Base-by-base conservation (phyloP, 805 yeast genomes). In the Hanseniaspora pseudoguilliermondii region DNA sequence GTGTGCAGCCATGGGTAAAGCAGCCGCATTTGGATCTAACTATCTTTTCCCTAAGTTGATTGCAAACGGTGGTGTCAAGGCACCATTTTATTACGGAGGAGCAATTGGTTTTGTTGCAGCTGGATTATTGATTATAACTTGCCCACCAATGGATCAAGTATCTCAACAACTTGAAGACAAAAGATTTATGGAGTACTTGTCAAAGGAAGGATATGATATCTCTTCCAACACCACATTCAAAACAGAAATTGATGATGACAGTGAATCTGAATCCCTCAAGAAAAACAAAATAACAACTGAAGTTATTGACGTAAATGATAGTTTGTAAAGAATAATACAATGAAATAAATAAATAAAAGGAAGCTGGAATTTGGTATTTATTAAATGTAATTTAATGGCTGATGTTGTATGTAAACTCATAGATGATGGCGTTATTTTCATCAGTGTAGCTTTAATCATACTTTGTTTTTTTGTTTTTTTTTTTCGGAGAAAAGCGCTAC, bases 21-120 rank as follows among this genome's bases (percentile, higher is more conserved):
- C 87, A 58, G 97, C 96, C 66, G 97, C 96, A 1, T 89, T 89
- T 66, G 86, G 83, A 25, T 96, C 96, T 57, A 82, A 93, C 47
- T 88, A 83, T 66, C 83, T 84, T 29, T 90, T 91, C 79, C 96
- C 96, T 44, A 78, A 81, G 50, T 83, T 90, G 64, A 81, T 83
- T 60, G 66, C 74, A 10, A 71, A 74, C 59, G 63, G 68, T 58
- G 93, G 91, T 60, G 73, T 80, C 64, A 80, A 80, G 67, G 95
- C 85, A 2, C 54, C 57, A 42, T 54, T 47, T 21, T 48, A 43
- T 36, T 48, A 40, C 11, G 53, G 49, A 1, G 50, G 54, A 15
- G 50, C 57, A 20, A 25, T 54, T 21, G 53, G 54, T 5, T 27
- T 54, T 4, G 57, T 49, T n/a, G 54, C 53, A 9, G 47, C 78